Evolutionary conservation across 441 rosid genomes (phyloP), one percentile per base, ranked within the genome.

Genomic region (Biscutella laevigata): DNA sequence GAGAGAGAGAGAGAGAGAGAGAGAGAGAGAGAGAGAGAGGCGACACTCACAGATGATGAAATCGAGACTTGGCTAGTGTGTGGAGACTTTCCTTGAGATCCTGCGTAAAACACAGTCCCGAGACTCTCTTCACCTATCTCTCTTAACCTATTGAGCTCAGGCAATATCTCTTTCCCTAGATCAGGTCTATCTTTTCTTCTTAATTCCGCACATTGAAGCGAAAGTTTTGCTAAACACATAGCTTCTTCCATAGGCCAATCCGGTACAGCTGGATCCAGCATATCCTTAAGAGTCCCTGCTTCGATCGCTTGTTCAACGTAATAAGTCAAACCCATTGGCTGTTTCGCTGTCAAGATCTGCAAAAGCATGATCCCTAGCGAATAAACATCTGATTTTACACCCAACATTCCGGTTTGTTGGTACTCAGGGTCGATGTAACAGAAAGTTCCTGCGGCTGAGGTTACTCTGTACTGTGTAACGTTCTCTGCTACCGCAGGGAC

Each of bases 401-500:
- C 83, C 7, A 83, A 77, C 80, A 73, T 76, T 43, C 91, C 91
- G 0, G 91, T 80, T 65, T 78, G 84, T 51, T 80, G 91, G 57
- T 83, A 83, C 64, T 83, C 91, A 0, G 91, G 91, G 45, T 83
- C 91, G 1, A 83, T 80, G 38, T 83, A 83, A 68, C 80, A 78
- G 62, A 83, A 73, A 1, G 84, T 83, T 27, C 91, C 91, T 0
- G 87, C 87, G 1, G 84, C 43, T n/a, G 87, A 71, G 2, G 83
- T 71, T 53, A 78, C 44, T 19, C 53, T 70, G 49, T 37, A 76
- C 27, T 78, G 84, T 1, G 91, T 76, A 21, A 64, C 74, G 49
- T 60, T 76, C 52, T 80, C 87, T 7, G 87, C 80, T 17, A 75
- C 71, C 7, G 72, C 78, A 12, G 91, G 84, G 4, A 83, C 81